Conservation (phyloP, 106 monocot genomes). For the Dendrobium nobile region DNA sequence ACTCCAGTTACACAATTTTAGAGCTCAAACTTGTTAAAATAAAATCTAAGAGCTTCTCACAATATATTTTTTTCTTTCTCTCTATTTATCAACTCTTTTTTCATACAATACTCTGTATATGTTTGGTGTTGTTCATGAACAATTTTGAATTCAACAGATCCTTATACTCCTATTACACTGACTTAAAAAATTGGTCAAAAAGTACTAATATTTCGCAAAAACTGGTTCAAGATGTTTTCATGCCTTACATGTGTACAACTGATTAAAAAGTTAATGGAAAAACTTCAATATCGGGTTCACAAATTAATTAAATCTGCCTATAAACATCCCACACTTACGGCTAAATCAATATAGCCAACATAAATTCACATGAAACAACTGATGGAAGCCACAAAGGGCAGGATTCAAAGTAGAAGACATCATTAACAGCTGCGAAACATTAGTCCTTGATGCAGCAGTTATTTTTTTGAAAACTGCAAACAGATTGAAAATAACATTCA, state of each 20-base stretch:
- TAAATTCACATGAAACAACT: background rate
- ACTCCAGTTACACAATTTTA: no score
- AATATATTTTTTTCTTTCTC: no score
- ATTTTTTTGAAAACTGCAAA: background rate
- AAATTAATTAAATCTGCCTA: background rate
- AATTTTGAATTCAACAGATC: background rate
- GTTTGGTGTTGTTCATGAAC: no score
- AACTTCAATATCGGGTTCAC: background rate
- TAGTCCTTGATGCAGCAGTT: background rate
- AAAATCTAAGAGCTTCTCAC: no score
- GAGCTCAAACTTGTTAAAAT: no score
- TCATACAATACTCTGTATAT: no score
- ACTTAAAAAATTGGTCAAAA: background rate
- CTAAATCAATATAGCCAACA: background rate
- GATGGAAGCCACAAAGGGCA: background rate
- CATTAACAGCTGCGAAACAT: background rate
- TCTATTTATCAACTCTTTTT: no score
- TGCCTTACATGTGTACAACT: background rate
- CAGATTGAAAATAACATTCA: background rate
- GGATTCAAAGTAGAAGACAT: background rate
- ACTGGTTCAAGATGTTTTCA: background rate
- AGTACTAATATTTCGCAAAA: background rate
- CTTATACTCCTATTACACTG: background rate
- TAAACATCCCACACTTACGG: background rate
- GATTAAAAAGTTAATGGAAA: background rate